Evolutionary conservation across 495 filamentous ascomycete genomes (phyloP).

Genomic region (Annulohypoxylon bovei): DNA sequence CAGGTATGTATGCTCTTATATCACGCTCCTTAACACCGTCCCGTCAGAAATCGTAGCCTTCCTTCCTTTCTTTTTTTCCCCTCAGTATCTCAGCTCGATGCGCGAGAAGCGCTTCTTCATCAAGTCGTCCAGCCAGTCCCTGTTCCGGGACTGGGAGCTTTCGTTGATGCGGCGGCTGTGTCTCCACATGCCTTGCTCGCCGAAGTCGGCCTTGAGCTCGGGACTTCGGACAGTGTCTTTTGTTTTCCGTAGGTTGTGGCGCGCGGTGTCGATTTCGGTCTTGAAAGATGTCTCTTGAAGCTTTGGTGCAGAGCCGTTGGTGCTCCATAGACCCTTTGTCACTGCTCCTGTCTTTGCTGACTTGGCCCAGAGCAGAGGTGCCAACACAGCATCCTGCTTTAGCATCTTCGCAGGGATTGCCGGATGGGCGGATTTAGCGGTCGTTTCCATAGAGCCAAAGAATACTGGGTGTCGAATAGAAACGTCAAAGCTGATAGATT

Average conservation of each 20-base stretch:
- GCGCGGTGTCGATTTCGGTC: neutral
- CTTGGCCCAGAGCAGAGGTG: constrained; percentile 29
- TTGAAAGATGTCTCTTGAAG: neutral
- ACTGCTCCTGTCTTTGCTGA: neutral
- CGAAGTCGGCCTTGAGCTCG: constrained; percentile 13
- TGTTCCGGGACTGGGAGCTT: constrained; percentile 10
- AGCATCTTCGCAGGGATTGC: constrained; percentile 29
- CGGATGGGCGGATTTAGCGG: constrained; percentile 45
- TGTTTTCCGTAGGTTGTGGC: neutral
- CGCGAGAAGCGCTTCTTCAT: constrained; percentile 42
- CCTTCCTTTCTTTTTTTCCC: neutral
- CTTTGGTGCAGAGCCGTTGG: neutral
- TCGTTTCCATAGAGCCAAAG: constrained; percentile 50
- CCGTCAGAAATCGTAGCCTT: neutral
- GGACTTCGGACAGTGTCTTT: neutral
- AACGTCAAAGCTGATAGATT: constrained; percentile 39
- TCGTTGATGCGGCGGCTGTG: neutral
- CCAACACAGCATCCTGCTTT: neutral
- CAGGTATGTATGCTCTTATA: constrained; percentile 21
- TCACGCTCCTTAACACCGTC: constrained; percentile 19
- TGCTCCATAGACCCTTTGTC: constrained; percentile 9
- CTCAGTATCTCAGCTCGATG: constrained; percentile 44
- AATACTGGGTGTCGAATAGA: constrained; percentile 48
- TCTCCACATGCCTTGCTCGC: constrained; percentile 33
- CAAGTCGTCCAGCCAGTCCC: constrained; percentile 43